Evolutionary conservation across 1,284 basidiomycete species (phyloP), one percentile per base, ranked within the genome.

Genomic region (Malassezia equina): DNA sequence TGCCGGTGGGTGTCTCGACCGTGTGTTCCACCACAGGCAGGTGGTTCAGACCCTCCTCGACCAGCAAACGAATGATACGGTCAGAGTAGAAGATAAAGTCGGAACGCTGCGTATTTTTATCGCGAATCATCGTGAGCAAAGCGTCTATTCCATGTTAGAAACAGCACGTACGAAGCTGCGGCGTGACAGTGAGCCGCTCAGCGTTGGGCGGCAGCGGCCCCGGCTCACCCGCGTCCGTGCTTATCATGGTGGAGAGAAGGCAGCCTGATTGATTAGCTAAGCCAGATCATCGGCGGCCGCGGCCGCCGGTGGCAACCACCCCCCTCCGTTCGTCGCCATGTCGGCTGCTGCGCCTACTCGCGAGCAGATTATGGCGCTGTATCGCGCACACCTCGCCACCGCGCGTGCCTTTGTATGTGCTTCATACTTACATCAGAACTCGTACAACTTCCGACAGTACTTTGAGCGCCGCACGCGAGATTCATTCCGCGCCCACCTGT

Each of bases 71-170:
- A 66, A 82, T 82, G 67, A 82, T 81, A 9, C 81, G 75, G 74
- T 82, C 81, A 12, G 88, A 89, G 75, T 94, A 96, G 78, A 98
- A 98, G 64, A 98, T 82, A 73, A 98, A 98, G 75, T 98, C 93
- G 21, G 90, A 90, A 40, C 93, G 64, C 17, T 64, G 59, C 12
- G 77, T 78, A 4, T 71, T 60, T 15, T 60, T 52, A 60, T 76
- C 71, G 46, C 90, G 78, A 72, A 98, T 93, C 77, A 95, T 93
- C 13, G 94, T 96, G 76, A 94, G 86, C 17, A 96, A 79, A 0
- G 90, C 90, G 76, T 96, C 90, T 65, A 52, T 4, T 28, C 3
- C n/a, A n/a, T n/a, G 47, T 53, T 21, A 50, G 28, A 12, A 12
- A 17, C 7, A n/a, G 28, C n/a, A 48, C 1, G 88, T 89, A 76